phyloP scores from a whole-genome alignment of 1,139 yeast genomes.

The Martiniozyma asiatica region DNA sequence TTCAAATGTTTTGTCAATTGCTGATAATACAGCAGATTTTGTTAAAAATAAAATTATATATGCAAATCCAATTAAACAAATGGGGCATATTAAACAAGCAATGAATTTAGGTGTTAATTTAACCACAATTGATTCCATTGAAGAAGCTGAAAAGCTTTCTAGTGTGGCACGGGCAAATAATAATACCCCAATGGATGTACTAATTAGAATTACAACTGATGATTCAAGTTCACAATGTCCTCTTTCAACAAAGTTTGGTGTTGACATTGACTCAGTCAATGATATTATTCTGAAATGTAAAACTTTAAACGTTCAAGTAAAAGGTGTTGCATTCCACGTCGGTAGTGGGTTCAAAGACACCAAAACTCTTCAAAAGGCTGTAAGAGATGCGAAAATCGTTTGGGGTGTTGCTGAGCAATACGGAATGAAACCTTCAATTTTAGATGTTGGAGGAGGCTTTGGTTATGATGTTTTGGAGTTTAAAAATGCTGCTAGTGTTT shows the following conservation, averaged over 20 bases:
- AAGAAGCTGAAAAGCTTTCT: conserved; percentile 67
- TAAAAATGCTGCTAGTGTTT: conserved; percentile 44
- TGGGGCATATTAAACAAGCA: conserved; percentile 70
- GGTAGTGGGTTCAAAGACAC: conserved; percentile 89
- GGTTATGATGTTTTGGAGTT: conserved; percentile 46
- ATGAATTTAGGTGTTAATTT: conserved; percentile 39
- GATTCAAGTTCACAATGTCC: conserved; percentile 84
- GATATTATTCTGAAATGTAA: conserved; percentile 51
- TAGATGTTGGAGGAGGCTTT: conserved; percentile 95
- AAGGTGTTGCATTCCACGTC: conserved; percentile 90
- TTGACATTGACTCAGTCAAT: conserved; percentile 45
- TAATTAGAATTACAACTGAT: conserved; percentile 80
- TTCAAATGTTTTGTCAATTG: conserved; percentile 38
- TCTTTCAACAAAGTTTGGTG: conserved; percentile 83
- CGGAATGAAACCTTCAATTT: conserved; percentile 36
- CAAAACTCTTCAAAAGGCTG: conserved; percentile 56
- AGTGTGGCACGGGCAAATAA: too few species aligned
- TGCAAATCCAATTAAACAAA: conserved; percentile 90
- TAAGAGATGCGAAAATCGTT: conserved; percentile 57
- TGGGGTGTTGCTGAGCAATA: conserved; percentile 44
- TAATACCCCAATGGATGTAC: conserved; percentile 39
- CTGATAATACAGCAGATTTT: conserved; percentile 34
- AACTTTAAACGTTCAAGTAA: conserved; percentile 48
- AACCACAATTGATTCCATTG: conserved; percentile 85
- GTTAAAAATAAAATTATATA: conserved; percentile 61